Base-by-base conservation (phyloP, 2,329 filamentous ascomycete species). In the Eurotiales sp. region DNA sequence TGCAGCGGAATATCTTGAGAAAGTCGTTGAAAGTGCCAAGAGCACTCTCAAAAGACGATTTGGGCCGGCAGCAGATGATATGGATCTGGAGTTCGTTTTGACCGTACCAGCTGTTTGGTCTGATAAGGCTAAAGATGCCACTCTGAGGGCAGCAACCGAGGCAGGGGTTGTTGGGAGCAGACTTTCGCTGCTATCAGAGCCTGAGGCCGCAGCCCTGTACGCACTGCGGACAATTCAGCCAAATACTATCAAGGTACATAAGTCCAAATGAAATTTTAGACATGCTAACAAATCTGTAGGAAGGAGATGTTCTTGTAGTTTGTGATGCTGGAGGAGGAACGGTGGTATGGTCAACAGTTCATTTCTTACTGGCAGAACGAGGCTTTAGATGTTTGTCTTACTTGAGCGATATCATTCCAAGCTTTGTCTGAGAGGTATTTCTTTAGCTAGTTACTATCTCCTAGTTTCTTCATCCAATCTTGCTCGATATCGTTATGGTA, bases 301-400 rank as follows among this genome's bases (percentile, higher is more conserved):
- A 56, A 41, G 56, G 55, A 0, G 66, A 72, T 48, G 61, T 58
- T 0, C 60, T 71, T 29, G 55, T 68, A 7, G 58, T 70, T 2
- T 72, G 67, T 29, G 68, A 72, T 54, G 68, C 66, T 14, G 69
- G 69, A 1, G 69, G 69, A 8, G 69, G 69, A 1, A 71, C 69
- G 1, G 68, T 70, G 8, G 61, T 64, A 46, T 46, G 58, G 15
- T 37, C 22, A n/a, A n/a, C n/a, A n/a, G n/a, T n/a, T n/a, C n/a
- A n/a, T n/a, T n/a, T n/a, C n/a, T n/a, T n/a, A n/a, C n/a, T n/a
- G n/a, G n/a, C n/a, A n/a, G n/a, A n/a, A n/a, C n/a, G n/a, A n/a
- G n/a, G n/a, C n/a, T n/a, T n/a, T n/a, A n/a, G n/a, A n/a, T n/a
- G n/a, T n/a, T n/a, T n/a, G n/a, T n/a, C n/a, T n/a, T n/a, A n/a